phyloP scores from a whole-genome alignment of 306 rosid species.

The Prunus mira region DNA sequence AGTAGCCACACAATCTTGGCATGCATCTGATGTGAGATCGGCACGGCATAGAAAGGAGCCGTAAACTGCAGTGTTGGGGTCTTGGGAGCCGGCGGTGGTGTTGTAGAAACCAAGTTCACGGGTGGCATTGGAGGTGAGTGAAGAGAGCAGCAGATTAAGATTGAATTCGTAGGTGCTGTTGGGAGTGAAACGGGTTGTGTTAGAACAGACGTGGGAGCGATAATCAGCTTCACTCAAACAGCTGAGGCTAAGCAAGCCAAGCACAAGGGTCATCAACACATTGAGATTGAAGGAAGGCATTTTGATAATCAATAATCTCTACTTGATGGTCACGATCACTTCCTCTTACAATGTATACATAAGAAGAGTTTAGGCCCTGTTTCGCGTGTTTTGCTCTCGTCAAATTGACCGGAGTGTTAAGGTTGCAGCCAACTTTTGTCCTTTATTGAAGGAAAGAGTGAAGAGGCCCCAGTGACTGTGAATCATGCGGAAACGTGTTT shows the following conservation, averaged over 20 bases:
- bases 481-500: too few relatives aligned
- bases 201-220: slow-evolving; percentile 22
- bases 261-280: background rate
- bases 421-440: too few relatives aligned
- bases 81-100: background rate
- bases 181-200: slow-evolving; percentile 27
- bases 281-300: background rate
- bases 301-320: background rate
- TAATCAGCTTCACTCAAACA: background rate
- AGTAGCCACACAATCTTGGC: slow-evolving; percentile 25
- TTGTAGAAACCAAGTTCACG: background rate
- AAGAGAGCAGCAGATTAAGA: slow-evolving; percentile 12
- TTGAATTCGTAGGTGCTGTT: slow-evolving; percentile 38
- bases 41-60: slow-evolving; percentile 17
- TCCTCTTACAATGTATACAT: background rate
- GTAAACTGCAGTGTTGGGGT: background rate
- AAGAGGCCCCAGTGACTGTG: too few relatives aligned
- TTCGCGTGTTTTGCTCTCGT: too few relatives aligned
- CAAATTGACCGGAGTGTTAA: too few relatives aligned
- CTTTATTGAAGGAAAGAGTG: too few relatives aligned
- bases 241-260: background rate
- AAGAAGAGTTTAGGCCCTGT: background rate
- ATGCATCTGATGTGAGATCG: background rate
- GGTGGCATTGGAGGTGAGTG: background rate
- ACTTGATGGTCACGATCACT: too few relatives aligned